Evolutionary conservation across 441 rosid genomes (phyloP).

Genomic region (Pelargonium australe): DNA sequence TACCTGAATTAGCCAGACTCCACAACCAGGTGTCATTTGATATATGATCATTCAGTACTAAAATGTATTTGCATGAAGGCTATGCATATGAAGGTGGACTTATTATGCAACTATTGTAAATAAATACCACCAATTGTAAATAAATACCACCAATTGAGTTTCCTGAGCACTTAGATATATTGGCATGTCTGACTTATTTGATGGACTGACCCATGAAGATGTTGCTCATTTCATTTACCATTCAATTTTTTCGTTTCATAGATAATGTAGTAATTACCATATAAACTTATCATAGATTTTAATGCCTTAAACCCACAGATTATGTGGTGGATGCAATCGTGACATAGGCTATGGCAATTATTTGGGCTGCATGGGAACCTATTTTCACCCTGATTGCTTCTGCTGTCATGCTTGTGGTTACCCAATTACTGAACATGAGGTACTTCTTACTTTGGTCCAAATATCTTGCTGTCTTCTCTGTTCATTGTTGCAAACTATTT

Average conservation of each 20-base stretch:
- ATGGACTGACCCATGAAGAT: too few species aligned
- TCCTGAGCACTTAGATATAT: not conserved
- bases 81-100: too few species aligned
- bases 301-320: conserved; percentile 39
- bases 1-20: not conserved
- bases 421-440: conserved; percentile 88
- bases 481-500: too few species aligned
- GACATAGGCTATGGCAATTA: conserved; percentile 81
- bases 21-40: not conserved
- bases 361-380: conserved; percentile 70
- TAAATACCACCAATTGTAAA: not conserved
- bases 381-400: conserved; percentile 97
- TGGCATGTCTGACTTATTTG: not conserved
- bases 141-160: not conserved
- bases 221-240: too few species aligned
- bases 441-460: too few species aligned
- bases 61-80: too few species aligned
- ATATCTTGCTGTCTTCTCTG: too few species aligned
- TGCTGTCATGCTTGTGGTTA: conserved; percentile 64
- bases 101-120: not conserved
- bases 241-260: too few species aligned
- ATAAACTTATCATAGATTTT: too few species aligned
- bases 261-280: too few species aligned
- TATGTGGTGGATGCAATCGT: conserved; percentile 72
- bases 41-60: not conserved